Percentiles rank a stretch among this genome's conserved stretches.
phyloP scores from a whole-genome alignment of 352 stramenopile species.

The Thalassiosira hispida region DNA sequence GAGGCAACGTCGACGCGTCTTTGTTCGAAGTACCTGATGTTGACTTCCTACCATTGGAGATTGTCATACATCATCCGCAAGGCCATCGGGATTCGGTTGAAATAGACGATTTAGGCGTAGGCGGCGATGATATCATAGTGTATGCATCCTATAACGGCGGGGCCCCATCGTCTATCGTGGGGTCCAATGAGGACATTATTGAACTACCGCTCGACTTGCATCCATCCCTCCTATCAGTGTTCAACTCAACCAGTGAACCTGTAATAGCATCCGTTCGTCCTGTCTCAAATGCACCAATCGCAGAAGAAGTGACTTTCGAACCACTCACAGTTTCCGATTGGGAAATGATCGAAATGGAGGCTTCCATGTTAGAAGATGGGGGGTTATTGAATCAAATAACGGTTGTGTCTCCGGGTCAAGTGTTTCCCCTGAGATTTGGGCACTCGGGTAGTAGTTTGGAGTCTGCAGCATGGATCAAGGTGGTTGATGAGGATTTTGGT shows the following conservation, averaged over 20 bases:
- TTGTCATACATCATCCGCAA: slow-evolving; percentile 24
- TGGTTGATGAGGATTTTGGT: slow-evolving; percentile 27
- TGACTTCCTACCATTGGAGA: slow-evolving; percentile 64
- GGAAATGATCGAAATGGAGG: slow-evolving; percentile 76
- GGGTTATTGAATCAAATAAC: slow-evolving; percentile 72
- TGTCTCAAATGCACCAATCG: slow-evolving; percentile 48
- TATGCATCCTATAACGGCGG: slow-evolving; percentile 77
- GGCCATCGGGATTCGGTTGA: neutral
- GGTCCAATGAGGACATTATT: slow-evolving; percentile 37
- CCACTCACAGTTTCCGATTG: slow-evolving; percentile 67
- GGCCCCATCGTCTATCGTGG: slow-evolving; percentile 12
- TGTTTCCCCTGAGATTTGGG: slow-evolving; percentile 46
- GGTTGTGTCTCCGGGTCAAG: slow-evolving; percentile 65
- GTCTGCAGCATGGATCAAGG: slow-evolving; percentile 51
- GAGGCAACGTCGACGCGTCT: neutral
- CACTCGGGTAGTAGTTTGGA: slow-evolving; percentile 12
- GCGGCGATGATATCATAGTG: slow-evolving; percentile 29
- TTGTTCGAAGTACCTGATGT: slow-evolving; percentile 22
- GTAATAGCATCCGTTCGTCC: slow-evolving; percentile 43
- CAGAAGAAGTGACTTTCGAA: slow-evolving; percentile 57
- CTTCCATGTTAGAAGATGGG: slow-evolving; percentile 65
- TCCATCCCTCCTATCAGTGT: slow-evolving; percentile 40
- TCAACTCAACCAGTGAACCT: slow-evolving; percentile 21
- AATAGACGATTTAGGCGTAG: neutral
- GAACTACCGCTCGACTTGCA: slow-evolving; percentile 51